Evolutionary conservation across 371 early-diverging fungal species (phyloP), one percentile per base, ranked within the genome.

Genomic region (Chytridiales sp.): DNA sequence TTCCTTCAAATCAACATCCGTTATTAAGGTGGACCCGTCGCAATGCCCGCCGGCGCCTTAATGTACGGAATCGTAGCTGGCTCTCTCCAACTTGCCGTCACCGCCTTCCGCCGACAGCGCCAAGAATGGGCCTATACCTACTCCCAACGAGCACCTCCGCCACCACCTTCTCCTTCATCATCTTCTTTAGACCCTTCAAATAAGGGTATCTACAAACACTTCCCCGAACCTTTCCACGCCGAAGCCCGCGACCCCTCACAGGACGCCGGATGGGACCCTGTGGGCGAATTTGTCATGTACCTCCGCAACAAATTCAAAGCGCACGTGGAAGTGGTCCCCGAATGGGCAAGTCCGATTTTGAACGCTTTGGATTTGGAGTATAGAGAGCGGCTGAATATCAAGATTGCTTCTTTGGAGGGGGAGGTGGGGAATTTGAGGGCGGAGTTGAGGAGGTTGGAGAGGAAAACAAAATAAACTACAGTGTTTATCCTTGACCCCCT

Each of bases 341-440:
- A 48, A 17, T 76, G 76, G 74, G 61, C 63, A 29, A 65, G 62
- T 15, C 75, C 72, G 34, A 24, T 72, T 52, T 30, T 67, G 47
- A 72, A 74, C 63, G 77, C 77, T 44, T 56, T 69, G 44, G 77
- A 77, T 58, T 31, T 74, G 43, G 73, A 74, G 57, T 73, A 77
- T 48, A 3, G 77, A 26, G 58, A 67, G 47, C 31, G 64, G 54
- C 41, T 77, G 47, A 77, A 72, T 58, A 41, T 56, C 36, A 56
- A 70, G 52, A 58, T 69, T 46, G 62, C 50, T 42, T 60, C 67
- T 11, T 57, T 77, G 54, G 67, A 72, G 63, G 47, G 57, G 34
- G 71, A 77, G 53, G 64, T 74, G 3, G 39, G 8, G 13, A 56
- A 63, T 17, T 60, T 74, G 69, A 46, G 47, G 46, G 60, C 41